Evolutionary conservation across 441 rosid species (phyloP), one percentile per base, ranked within the genome.

Genomic region (Euphorbia celastroides): DNA sequence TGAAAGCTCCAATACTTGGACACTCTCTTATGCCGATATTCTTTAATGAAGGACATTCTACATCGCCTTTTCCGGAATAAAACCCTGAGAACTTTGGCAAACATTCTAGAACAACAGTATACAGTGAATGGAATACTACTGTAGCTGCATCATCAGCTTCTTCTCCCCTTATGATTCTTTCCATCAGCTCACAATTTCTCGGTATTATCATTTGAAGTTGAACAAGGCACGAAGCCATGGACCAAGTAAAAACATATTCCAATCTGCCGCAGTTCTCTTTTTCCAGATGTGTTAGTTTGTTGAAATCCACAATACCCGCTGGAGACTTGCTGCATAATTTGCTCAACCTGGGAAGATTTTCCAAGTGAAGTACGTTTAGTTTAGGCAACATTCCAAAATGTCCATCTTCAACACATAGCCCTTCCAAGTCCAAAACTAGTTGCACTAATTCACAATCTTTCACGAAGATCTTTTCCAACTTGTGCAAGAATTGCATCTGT

Each of bases 341-440:
- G 42, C 23, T 58, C 62, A 69, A 55, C 42, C 5, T 28, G 34
- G 72, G 72, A 26, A 69, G 62, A 26, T 69, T 59, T 27, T 52
- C 8, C 14, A 69, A 42, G 11, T 41, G 19, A 32, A 61, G 62
- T 27, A 61, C 65, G 2, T 28, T 5, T 54, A 69, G 62, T n/a
- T 54, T 26, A 0, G 56, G 27, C 19, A 69, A 17, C 44, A 56
- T 13, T 23, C 19, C 13, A 56, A 20, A 25, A n/a, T 27, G 1
- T 10, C 25, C n/a, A 38, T 54, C 67, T 27, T 70, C 58, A 4
- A 23, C 11, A 56, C 11, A 28, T 36, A 32, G n/a, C 16, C 23
- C 25, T 23, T 36, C 41, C 50, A 56, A 31, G 41, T 70, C 60
- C 19, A 70, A 57, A 42, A 62, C 32, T 63, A 28, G 27, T 31